Percentiles rank a stretch among this genome's conserved stretches.
These are phyloP conservation scores for Calvatia gigantea DNA, from an alignment of 768 basidiomycete species.

Conservation along the genomic window DNA sequence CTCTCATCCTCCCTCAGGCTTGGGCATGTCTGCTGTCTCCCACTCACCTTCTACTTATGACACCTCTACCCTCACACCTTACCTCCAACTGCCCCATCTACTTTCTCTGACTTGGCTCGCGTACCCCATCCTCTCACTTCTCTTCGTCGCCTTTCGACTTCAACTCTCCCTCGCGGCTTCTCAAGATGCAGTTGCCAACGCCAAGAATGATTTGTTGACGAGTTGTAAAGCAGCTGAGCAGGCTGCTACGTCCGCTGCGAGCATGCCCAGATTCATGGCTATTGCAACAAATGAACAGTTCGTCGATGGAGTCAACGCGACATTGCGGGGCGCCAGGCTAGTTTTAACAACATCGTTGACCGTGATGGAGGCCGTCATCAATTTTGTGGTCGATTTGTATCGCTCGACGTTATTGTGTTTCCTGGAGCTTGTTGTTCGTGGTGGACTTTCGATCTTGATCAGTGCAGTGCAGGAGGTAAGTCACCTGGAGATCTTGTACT, in stretches of 20 bases:
- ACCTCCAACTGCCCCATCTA: conserved; percentile 78
- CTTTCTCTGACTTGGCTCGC: conserved; percentile 90
- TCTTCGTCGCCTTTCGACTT: conserved; percentile 85
- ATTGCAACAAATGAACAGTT: conserved; percentile 80
- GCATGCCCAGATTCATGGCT: conserved; percentile 87
- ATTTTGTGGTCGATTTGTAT: conserved; percentile 90
- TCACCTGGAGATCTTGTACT: conserved; percentile 1
- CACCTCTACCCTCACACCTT: conserved; percentile 62
- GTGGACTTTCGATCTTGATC: conserved; percentile 76
- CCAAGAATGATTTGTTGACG: conserved; percentile 73
- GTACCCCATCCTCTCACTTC: conserved; percentile 83
- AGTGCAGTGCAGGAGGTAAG: conserved; percentile 79
- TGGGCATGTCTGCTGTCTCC: conserved; percentile 23
- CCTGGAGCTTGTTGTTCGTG: conserved; percentile 82
- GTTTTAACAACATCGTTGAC: conserved; percentile 75
- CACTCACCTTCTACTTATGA: conserved; percentile 54
- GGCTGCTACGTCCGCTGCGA: conserved; percentile 78
- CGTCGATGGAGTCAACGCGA: conserved; percentile 72
- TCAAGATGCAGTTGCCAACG: conserved; percentile 59
- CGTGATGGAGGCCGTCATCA: conserved; percentile 82
- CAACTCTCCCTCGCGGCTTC: conserved; percentile 69
- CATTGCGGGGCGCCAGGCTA: conserved; percentile 71
- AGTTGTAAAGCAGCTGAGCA: conserved; percentile 84
- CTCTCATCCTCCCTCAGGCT: conserved; percentile 19
- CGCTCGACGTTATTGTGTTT: conserved; percentile 94